Evolutionary conservation across 139 green algal genomes (phyloP).

Genomic region (Nannochloris sp.): DNA sequence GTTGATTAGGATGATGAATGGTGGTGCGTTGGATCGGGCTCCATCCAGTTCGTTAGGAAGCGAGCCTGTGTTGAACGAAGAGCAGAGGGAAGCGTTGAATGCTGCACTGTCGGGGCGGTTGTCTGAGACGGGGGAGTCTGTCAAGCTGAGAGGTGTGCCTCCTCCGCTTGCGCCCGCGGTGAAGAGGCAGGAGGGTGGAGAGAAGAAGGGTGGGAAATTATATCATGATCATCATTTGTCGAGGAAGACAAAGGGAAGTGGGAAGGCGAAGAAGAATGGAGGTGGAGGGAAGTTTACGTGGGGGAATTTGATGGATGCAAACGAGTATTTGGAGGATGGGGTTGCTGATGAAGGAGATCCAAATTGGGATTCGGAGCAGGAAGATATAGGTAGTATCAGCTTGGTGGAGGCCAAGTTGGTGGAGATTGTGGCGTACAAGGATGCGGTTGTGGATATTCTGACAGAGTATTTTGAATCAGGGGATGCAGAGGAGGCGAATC

Average conservation of each 20-base stretch:
- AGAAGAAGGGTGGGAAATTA: constrained; percentile 27
- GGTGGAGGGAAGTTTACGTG: constrained; percentile 81
- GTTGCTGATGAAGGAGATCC: constrained; percentile 64
- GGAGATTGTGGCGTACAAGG: constrained; percentile 28
- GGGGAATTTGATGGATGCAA: constrained; percentile 40
- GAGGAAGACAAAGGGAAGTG: constrained; percentile 28
- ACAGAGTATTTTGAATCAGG: constrained; percentile 77
- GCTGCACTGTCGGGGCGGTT: constrained; percentile 59
- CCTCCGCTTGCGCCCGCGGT: constrained; percentile 14
- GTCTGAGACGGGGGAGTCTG: constrained; percentile 15
- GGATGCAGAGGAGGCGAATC: constrained; percentile 49
- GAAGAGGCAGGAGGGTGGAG: constrained; percentile 20
- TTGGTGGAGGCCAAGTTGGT: constrained; percentile 26
- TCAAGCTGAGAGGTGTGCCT: neutral
- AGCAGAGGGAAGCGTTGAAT: constrained; percentile 65
- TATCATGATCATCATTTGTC: constrained; percentile 33
- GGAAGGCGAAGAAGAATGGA: constrained; percentile 70
- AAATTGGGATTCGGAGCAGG: constrained; percentile 63
- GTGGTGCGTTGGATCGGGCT: no score
- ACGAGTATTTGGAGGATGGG: neutral
- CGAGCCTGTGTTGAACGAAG: constrained; percentile 59
- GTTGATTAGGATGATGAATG: no score
- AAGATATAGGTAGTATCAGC: constrained; percentile 6
- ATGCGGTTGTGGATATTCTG: constrained; percentile 12
- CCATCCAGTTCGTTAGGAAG: neutral